A percentile compares a stretch with the other conserved stretches of the same genome.
Conservation (phyloP, 2,329 filamentous ascomycete genomes). For the Fusarium sp. region DNA sequence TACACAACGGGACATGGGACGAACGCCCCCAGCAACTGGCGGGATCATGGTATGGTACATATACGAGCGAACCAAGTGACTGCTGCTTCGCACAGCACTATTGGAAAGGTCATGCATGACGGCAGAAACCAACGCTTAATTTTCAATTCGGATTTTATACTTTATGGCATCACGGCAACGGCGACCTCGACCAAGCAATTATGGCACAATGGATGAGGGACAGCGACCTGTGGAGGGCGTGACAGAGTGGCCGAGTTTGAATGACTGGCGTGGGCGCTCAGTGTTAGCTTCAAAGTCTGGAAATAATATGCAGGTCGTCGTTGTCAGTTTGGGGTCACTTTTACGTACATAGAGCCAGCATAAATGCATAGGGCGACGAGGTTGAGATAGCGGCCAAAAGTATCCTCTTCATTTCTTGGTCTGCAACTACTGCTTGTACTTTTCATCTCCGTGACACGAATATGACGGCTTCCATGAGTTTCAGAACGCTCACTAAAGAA, state of each 20-base stretch:
- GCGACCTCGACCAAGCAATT: conserved; percentile 6
- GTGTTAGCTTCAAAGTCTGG: conserved; percentile 25
- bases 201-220: neutral
- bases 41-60: conserved; percentile 34
- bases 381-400: conserved; percentile 24
- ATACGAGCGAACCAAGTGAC: conserved; percentile 18
- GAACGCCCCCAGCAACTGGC: conserved; percentile 18
- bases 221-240: neutral
- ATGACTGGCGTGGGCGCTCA: conserved; percentile 5
- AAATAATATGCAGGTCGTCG: conserved; percentile 36
- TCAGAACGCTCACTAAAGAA: neutral
- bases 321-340: conserved; percentile 28
- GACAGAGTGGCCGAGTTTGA: neutral
- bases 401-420: conserved; percentile 28
- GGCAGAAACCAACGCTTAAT: conserved; percentile 27
- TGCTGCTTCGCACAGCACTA: conserved; percentile 27
- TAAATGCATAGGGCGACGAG: conserved; percentile 6
- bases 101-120: conserved; percentile 34
- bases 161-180: conserved; percentile 30
- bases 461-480: neutral
- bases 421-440: conserved; percentile 17
- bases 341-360: conserved; percentile 38
- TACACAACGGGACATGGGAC: conserved; percentile 34
- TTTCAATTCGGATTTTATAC: conserved; percentile 34
- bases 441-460: conserved; percentile 9